Evolutionary conservation across 2,329 filamentous ascomycete species (phyloP).

Genomic region (Neonectria coccinea): DNA sequence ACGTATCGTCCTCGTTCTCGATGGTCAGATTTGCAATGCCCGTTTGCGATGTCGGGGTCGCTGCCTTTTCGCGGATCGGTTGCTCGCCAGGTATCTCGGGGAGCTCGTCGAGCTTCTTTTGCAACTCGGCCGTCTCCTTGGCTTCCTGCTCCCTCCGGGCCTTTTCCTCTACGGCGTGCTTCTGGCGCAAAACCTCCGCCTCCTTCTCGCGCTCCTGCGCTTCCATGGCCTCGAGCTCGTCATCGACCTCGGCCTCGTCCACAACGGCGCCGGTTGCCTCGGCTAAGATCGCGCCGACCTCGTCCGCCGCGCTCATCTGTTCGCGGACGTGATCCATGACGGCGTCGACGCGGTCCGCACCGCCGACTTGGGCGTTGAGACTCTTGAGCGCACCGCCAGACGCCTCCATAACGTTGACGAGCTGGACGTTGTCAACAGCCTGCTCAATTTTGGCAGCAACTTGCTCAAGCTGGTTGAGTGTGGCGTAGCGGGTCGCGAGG

Average conservation of each 20-base stretch:
- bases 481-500: constrained; percentile 77
- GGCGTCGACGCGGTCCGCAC: constrained; percentile 78
- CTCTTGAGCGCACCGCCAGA: constrained; percentile 78
- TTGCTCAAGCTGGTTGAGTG: constrained; percentile 84
- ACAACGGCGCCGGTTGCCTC: constrained; percentile 68
- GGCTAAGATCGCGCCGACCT: constrained; percentile 81
- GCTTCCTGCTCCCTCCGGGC: constrained; percentile 58
- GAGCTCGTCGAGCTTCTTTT: constrained; percentile 65
- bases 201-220: constrained; percentile 66
- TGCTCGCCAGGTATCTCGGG: constrained; percentile 55
- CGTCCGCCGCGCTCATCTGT: constrained; percentile 85
- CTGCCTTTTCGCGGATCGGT: constrained; percentile 47
- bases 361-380: constrained; percentile 83
- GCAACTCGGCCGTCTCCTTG: constrained; percentile 60
- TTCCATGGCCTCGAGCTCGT: constrained; percentile 85
- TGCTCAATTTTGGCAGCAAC: constrained; percentile 86
- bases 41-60: constrained; percentile 53
- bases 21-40: constrained; percentile 51
- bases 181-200: constrained; percentile 59
- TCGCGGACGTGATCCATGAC: constrained; percentile 81
- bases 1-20: constrained; percentile 31
- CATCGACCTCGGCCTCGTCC: constrained; percentile 87
- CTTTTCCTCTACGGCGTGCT: constrained; percentile 54
- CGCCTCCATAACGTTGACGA: constrained; percentile 85
- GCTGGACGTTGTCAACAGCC: constrained; percentile 84